Evolutionary conservation across 345 rosid species (phyloP).

Genomic region (Aquilaria malaccensis): DNA sequence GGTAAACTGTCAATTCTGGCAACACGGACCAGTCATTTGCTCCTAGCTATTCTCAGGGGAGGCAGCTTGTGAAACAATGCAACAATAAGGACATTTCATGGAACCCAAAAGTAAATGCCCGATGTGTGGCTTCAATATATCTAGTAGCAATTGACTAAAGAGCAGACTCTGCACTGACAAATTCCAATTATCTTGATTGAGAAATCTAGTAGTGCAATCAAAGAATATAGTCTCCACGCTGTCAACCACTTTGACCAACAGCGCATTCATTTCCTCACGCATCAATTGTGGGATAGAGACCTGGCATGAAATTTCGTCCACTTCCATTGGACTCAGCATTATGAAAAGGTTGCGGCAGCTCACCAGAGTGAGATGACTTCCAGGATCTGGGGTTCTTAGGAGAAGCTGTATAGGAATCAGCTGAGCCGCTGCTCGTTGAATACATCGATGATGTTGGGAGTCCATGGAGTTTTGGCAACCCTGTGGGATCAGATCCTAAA

Average conservation of each 20-base stretch:
- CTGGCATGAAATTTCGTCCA: constrained; percentile 37
- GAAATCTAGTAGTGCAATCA: constrained; percentile 9
- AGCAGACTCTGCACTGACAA: constrained; percentile 8
- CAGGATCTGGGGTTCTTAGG: constrained; percentile 36
- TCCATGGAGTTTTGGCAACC: constrained; percentile 61
- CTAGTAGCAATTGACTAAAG: background rate
- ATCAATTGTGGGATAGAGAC: constrained; percentile 38
- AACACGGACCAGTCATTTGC: constrained; percentile 15
- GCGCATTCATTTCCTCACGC: constrained; percentile 14
- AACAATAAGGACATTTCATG: constrained; percentile 5
- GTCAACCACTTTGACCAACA: constrained; percentile 1
- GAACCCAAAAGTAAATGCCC: constrained; percentile 9
- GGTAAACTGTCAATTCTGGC: constrained; percentile 9
- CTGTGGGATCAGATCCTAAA: constrained; percentile 49
- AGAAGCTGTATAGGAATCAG: constrained; percentile 46
- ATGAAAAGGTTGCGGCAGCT: constrained; percentile 49
- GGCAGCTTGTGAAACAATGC: constrained; percentile 24
- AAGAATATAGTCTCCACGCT: constrained; percentile 11
- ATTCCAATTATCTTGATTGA: constrained; percentile 6
- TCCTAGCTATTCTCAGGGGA: constrained; percentile 22
- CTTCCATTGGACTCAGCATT: constrained; percentile 60
- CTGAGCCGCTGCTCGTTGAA: constrained; percentile 33
- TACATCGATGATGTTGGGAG: constrained; percentile 47
- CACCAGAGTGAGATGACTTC: constrained; percentile 59
- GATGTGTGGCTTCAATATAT: background rate